A percentile compares a stretch with the other conserved stretches of the same genome.
Conservation (phyloP, 2,329 filamentous ascomycete genomes). For the Neoarthrinium moseri region DNA sequence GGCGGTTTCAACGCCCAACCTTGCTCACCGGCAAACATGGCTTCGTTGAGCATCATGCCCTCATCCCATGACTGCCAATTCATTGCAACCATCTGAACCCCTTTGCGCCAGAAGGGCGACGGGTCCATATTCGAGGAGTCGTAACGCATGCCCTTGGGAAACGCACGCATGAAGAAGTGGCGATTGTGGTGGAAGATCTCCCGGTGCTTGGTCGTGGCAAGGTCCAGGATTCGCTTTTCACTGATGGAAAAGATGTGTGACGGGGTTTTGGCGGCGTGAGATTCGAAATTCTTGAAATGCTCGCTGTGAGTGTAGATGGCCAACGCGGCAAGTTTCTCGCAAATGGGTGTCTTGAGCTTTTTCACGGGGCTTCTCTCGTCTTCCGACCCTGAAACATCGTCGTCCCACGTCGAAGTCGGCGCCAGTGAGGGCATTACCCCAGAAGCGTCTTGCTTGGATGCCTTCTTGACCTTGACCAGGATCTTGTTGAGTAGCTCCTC, state of each 20-base stretch:
- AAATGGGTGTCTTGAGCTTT: conserved; percentile 59
- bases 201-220: conserved; percentile 61
- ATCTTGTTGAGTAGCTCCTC: conserved; percentile 77
- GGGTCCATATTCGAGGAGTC: conserved; percentile 95
- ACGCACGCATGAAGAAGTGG: conserved; percentile 85
- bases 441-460: conserved; percentile 28
- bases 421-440: conserved; percentile 32
- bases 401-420: conserved; percentile 27
- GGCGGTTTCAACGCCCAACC: conserved; percentile 86
- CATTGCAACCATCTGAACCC: conserved; percentile 95
- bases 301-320: conserved; percentile 87
- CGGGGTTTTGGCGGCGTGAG: conserved; percentile 58
- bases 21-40: conserved; percentile 86
- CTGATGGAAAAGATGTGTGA: conserved; percentile 84
- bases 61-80: conserved; percentile 97
- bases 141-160: conserved; percentile 76
- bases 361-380: conserved; percentile 41
- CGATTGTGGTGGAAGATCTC: conserved; percentile 87
- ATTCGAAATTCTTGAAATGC: conserved; percentile 71
- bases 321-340: conserved; percentile 68
- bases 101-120: conserved; percentile 84
- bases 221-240: conserved; percentile 69
- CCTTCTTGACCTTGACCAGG: conserved; percentile 74
- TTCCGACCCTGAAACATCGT: conserved; percentile 41
- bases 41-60: conserved; percentile 94